Percentiles rank a stretch among this genome's conserved stretches.
phyloP scores from a whole-genome alignment of 805 yeast species.

The Metschnikowia lochheadii region DNA sequence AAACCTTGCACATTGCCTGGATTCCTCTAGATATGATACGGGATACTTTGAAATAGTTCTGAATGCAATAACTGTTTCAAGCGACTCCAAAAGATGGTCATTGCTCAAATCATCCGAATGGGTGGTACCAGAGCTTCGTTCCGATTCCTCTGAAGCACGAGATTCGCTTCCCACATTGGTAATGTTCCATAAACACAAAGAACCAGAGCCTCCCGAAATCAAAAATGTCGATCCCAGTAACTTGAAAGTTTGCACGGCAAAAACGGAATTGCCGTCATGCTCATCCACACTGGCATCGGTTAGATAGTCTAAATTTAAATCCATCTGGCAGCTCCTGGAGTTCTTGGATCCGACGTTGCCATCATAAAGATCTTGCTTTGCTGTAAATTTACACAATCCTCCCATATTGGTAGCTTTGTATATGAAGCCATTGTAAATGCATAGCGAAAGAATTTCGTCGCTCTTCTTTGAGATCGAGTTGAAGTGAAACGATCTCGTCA shows the following conservation, averaged over 20 bases:
- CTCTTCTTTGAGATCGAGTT: conserved; percentile 2
- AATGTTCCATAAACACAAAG: conserved; percentile 69
- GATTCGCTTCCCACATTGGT: conserved; percentile 21
- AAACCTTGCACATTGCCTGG: conserved; percentile 81
- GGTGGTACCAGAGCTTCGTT: background rate
- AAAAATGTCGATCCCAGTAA: conserved; percentile 41
- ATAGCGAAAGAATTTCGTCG: conserved; percentile 52
- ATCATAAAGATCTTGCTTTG: conserved; percentile 17
- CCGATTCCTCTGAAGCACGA: conserved; percentile 7
- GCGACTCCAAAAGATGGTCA: conserved; percentile 60
- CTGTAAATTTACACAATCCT: conserved; percentile 29
- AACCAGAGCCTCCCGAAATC: conserved; percentile 69
- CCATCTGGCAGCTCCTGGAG: conserved; percentile 4
- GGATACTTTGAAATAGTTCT: conserved; percentile 77
- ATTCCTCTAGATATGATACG: conserved; percentile 65
- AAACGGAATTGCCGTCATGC: conserved; percentile 32
- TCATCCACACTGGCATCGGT: conserved; percentile 6
- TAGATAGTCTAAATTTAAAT: conserved; percentile 4
- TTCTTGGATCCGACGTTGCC: conserved; percentile 1
- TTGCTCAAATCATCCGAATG: conserved; percentile 33
- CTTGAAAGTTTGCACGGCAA: conserved; percentile 51
- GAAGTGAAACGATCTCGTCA: conserved; percentile 44
- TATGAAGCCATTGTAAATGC: conserved; percentile 52
- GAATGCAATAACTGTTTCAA: conserved; percentile 60
- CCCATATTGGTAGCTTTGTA: conserved; percentile 58